Evolutionary conservation across 176 grass and related monocot genomes (phyloP).

Genomic region (Themeda triandra): DNA sequence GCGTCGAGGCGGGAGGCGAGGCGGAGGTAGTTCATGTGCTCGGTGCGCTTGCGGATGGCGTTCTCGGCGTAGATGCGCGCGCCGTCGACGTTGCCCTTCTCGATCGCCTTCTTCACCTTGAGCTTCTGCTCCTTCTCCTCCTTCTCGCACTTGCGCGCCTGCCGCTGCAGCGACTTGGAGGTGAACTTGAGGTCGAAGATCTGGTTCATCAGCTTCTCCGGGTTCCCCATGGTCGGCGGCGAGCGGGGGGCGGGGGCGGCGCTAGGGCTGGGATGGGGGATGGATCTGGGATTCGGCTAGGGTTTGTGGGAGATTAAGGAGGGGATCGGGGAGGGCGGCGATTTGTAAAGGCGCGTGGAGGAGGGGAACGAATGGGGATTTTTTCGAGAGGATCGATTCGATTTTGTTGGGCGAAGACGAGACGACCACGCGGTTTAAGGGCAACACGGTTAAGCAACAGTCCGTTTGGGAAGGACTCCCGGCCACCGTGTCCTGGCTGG

Average conservation of each 20-base stretch:
- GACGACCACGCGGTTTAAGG: too few relatives aligned
- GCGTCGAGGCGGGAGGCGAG: slow-evolving; percentile 92
- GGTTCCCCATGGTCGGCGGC: slow-evolving; percentile 68
- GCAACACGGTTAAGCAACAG: too few relatives aligned
- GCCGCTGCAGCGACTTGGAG: slow-evolving; percentile 88
- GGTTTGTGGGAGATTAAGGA: neutral
- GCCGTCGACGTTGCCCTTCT: slow-evolving; percentile 96
- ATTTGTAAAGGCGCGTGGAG: neutral
- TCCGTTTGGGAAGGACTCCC: too few relatives aligned
- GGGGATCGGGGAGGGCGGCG: neutral
- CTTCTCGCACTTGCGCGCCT: slow-evolving; percentile 97
- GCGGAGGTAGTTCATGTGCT: slow-evolving; percentile 98
- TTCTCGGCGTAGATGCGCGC: slow-evolving; percentile 98
- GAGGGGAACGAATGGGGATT: neutral
- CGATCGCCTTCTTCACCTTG: slow-evolving; percentile 99
- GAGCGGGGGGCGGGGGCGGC: neutral
- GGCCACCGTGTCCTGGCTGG: too few relatives aligned
- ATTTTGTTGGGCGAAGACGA: too few relatives aligned
- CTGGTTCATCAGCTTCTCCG: slow-evolving; percentile 96
- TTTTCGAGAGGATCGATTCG: too few relatives aligned
- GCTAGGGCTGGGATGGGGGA: neutral
- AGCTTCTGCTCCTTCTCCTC: slow-evolving; percentile 95
- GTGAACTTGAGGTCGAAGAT: slow-evolving; percentile 98
- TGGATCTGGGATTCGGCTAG: neutral
- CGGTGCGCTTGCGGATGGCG: slow-evolving; percentile 92